Evolutionary conservation across 768 basidiomycete genomes (phyloP).

Genomic region (Podaxis sp.): DNA sequence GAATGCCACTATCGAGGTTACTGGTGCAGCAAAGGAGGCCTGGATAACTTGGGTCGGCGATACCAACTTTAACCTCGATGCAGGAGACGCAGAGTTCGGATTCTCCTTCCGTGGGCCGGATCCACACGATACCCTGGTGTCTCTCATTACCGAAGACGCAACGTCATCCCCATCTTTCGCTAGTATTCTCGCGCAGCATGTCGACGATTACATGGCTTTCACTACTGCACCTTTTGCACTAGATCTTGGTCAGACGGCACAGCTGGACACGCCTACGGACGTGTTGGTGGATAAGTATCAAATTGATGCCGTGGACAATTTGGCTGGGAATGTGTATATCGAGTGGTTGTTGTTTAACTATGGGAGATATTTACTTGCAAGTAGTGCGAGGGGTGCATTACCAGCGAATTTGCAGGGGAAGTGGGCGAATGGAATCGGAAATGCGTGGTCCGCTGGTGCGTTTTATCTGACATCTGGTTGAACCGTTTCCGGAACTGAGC

Average conservation of each 20-base stretch:
- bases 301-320: slow-evolving; percentile 26
- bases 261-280: slow-evolving; percentile 53
- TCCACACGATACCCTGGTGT: slow-evolving; percentile 35
- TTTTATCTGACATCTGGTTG: not conserved
- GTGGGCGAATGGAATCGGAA: slow-evolving; percentile 54
- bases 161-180: not conserved
- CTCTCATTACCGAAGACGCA: not conserved
- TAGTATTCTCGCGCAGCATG: slow-evolving; percentile 40
- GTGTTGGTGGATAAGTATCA: slow-evolving; percentile 48
- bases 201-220: slow-evolving; percentile 42
- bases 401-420: slow-evolving; percentile 75
- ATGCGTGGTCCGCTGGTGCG: slow-evolving; percentile 62
- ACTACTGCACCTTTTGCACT: slow-evolving; percentile 47
- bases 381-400: slow-evolving; percentile 56
- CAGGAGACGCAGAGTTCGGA: slow-evolving; percentile 48
- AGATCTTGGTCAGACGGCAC: slow-evolving; percentile 53
- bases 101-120: slow-evolving; percentile 65
- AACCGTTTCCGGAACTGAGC: not conserved
- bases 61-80: slow-evolving; percentile 62
- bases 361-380: slow-evolving; percentile 61
- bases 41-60: slow-evolving; percentile 75
- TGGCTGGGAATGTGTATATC: slow-evolving; percentile 54
- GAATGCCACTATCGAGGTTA: slow-evolving; percentile 45
- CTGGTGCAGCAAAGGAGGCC: slow-evolving; percentile 38
- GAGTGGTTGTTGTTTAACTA: slow-evolving; percentile 76